Evolutionary conservation across 805 yeast genomes (phyloP).

Genomic region (Pichia eremophila): DNA sequence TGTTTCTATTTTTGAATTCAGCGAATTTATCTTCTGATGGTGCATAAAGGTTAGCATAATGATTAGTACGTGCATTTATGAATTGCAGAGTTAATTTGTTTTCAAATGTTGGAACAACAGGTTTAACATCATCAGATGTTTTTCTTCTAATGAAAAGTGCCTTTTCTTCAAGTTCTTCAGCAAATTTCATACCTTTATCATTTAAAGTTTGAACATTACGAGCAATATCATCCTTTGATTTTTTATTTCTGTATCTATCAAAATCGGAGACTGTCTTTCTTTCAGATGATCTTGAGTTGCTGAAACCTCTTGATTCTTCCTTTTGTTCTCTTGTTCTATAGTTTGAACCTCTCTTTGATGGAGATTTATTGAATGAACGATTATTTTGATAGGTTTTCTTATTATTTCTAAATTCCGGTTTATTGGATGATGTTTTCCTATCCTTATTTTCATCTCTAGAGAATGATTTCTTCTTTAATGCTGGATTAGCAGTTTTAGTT

Average conservation of each 20-base stretch:
- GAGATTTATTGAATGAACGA: not conserved
- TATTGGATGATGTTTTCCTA: not conserved
- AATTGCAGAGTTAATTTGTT: conserved; percentile 2
- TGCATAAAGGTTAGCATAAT: conserved; percentile 1
- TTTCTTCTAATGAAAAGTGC: conserved; percentile 12
- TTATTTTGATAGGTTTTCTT: not conserved
- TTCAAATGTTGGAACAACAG: not conserved
- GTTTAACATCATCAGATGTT: not conserved
- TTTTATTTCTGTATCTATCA: conserved; percentile 7
- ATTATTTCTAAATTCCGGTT: not conserved
- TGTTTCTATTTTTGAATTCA: not conserved
- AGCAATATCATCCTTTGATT: not conserved
- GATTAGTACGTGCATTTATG: conserved; percentile 4
- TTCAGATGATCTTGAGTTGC: not conserved
- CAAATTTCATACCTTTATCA: conserved; percentile 8
- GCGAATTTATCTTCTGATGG: conserved; percentile 3
- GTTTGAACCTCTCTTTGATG: not conserved
- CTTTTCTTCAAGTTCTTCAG: conserved; percentile 4
- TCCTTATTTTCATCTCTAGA: not conserved
- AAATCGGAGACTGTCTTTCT: not conserved
- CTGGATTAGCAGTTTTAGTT: not conserved
- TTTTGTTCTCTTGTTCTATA: not conserved
- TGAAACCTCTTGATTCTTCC: not conserved
- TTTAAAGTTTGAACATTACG: conserved; percentile 3
- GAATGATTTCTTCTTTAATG: not conserved